Conservation (phyloP, 352 stramenopile species). For the Pythium aristosporum region DNA sequence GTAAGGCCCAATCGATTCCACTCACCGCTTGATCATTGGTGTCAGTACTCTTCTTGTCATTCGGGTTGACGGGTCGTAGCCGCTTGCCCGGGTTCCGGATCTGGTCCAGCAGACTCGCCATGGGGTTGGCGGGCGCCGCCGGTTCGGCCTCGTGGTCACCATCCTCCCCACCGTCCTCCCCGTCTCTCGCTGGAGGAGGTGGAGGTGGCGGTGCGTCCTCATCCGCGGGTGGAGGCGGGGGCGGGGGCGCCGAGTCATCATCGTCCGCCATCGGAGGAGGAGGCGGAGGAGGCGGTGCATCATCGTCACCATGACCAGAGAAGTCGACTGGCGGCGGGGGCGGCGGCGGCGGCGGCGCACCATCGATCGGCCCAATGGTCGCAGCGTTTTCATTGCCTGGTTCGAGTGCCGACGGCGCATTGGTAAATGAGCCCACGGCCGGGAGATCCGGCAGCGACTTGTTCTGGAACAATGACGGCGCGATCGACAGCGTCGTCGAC, state of each 20-base stretch:
- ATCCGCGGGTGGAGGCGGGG: conserved; percentile 25
- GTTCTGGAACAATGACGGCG: conserved; percentile 82
- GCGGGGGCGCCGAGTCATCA: conserved; percentile 36
- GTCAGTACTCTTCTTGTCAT: conserved; percentile 19
- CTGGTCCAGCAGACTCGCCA: conserved; percentile 27
- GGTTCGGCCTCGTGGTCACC: conserved; percentile 7
- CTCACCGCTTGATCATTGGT: conserved; percentile 8
- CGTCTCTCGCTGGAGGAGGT: conserved; percentile 4
- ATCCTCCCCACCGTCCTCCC: conserved; percentile 4
- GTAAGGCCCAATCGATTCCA: background rate
- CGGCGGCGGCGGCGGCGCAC: conserved; percentile 59
- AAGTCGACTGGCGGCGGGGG: conserved; percentile 62
- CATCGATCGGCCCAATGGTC: conserved; percentile 64
- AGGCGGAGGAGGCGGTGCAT: conserved; percentile 50
- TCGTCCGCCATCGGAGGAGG: conserved; percentile 42
- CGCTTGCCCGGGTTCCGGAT: conserved; percentile 31
- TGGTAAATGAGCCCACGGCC: conserved; percentile 55
- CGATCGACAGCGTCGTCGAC: conserved; percentile 51
- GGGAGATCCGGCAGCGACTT: conserved; percentile 74
- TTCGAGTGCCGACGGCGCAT: conserved; percentile 64
- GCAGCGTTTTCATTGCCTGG: conserved; percentile 43
- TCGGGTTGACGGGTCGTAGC: conserved; percentile 24
- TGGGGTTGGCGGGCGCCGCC: conserved; percentile 21
- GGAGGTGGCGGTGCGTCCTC: conserved; percentile 30
- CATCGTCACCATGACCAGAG: conserved; percentile 31